Conservation (phyloP, 306 rosid genomes). For the Vicia villosa region DNA sequence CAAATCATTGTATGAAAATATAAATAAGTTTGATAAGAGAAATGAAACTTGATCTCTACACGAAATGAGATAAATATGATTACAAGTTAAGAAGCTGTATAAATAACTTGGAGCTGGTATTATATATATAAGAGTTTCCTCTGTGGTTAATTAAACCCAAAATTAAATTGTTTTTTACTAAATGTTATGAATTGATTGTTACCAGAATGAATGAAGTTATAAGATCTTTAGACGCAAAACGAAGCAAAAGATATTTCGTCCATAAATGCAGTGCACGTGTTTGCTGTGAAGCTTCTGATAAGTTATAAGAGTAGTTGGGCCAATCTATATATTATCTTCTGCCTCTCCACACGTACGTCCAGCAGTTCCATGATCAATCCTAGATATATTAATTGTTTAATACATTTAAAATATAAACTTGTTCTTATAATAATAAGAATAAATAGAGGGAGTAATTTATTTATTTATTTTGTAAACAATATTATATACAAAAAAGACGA, state of each 20-base stretch:
- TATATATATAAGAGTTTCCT: not conserved
- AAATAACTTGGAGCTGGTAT: too few relatives aligned
- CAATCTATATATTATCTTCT: constrained; percentile 25
- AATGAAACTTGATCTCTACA: not conserved
- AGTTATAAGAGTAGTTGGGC: constrained; percentile 42
- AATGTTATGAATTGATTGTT: constrained; percentile 16
- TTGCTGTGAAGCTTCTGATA: constrained; percentile 17
- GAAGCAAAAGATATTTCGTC: constrained; percentile 37
- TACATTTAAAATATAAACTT: too few relatives aligned
- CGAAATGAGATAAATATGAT: not conserved
- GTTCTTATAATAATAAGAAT: too few relatives aligned
- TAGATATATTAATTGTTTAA: too few relatives aligned
- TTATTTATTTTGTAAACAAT: too few relatives aligned
- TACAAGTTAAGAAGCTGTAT: not conserved
- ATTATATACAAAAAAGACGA: too few relatives aligned
- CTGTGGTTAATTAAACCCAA: not conserved
- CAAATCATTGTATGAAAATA: too few relatives aligned
- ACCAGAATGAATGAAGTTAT: constrained; percentile 22
- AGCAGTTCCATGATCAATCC: not conserved
- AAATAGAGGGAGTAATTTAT: too few relatives aligned
- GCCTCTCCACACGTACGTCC: not conserved
- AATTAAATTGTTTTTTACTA: not conserved
- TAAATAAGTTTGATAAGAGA: not conserved
- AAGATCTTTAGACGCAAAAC: constrained; percentile 35
- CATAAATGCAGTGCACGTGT: constrained; percentile 48